Conservation (phyloP, 805 yeast species). For the Hemisphaericaspora nanyangensis region DNA sequence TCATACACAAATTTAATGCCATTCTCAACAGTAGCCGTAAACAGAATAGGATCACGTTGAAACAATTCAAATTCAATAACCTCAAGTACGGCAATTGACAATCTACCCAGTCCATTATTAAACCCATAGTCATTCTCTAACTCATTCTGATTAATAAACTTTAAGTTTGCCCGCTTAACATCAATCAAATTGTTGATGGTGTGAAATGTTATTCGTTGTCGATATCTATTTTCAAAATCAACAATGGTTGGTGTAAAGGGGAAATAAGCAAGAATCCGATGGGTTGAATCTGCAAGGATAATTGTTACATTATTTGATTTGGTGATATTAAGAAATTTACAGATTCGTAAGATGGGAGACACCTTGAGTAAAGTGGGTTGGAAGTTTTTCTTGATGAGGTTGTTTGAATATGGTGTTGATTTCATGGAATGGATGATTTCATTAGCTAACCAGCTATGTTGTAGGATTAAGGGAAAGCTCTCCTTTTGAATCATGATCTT, state of each 20-base stretch:
- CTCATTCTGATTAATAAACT: conserved; percentile 16
- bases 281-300: conserved; percentile 28
- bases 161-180: conserved; percentile 24
- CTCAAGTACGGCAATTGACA: conserved; percentile 24
- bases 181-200: conserved; percentile 24
- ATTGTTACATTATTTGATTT: conserved; percentile 22
- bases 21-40: conserved; percentile 17
- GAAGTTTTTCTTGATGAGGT: conserved; percentile 16
- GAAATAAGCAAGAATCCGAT: conserved; percentile 27
- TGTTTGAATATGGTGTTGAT: conserved; percentile 7
- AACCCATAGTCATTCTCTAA: conserved; percentile 10
- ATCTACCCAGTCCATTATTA: conserved; percentile 6
- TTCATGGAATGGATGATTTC: conserved; percentile 8
- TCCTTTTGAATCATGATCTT: too few species aligned
- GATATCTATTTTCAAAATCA: conserved; percentile 26
- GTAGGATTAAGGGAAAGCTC: conserved; percentile 17
- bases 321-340: conserved; percentile 20
- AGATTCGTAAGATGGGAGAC: conserved; percentile 27
- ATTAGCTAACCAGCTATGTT: conserved; percentile 21
- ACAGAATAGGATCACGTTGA: conserved; percentile 26
- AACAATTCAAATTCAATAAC: conserved; percentile 27
- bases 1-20: conserved; percentile 21
- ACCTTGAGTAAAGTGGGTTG: conserved; percentile 6
- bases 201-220: conserved; percentile 31
- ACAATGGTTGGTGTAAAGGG: conserved; percentile 23